Base-by-base conservation (phyloP, 1,284 basidiomycete species). In the Tremellales sp. region DNA sequence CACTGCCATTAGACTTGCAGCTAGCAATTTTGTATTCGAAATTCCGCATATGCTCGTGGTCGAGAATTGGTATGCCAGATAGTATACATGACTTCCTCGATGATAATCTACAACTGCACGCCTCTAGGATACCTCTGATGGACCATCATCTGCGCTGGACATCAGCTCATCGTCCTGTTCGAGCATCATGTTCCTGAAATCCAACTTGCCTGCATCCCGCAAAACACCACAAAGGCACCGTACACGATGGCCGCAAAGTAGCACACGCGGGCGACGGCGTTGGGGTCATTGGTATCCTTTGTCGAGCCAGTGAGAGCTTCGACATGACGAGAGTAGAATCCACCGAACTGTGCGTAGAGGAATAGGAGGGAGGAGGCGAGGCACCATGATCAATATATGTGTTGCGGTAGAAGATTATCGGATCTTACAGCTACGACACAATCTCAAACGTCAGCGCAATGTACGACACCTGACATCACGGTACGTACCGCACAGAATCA, bases 191-290 rank as follows among this genome's bases (percentile, higher is more conserved):
- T 36, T 22, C 22, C 34, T 31, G 31, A 32, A 7, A 8, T 26
- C 4, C 10, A 3, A 65, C 65, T 51, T 53, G 75, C 75, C 63
- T 79, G 78, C 45, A 76, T 70, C 16, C 74, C 73, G 54, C 77
- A 79, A 60, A 78, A 78, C 4, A 63, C 71, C 19, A 77, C 62
- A 54, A 79, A 76, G 2, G 53, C 71, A 14, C 71, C 71, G 48
- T 79, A 79, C 37, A 78, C 66, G 16, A 76, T 52, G 0, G 77
- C 77, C 5, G 77, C 75, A 24, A 68, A 60, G 56, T 78, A 79
- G 60, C 76, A 77, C 9, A 74, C 73, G 43, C 57, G 63, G 6
- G 77, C 76, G 16, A 73, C 74, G 14, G 63, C 65, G 27, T 65
- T 57, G 8, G 77, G 76, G 50, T 79, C 70, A 34, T 69, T 51